Evolutionary conservation across 306 rosid genomes (phyloP), one percentile per base, ranked within the genome.

Genomic region (Prunus kanzakura): DNA sequence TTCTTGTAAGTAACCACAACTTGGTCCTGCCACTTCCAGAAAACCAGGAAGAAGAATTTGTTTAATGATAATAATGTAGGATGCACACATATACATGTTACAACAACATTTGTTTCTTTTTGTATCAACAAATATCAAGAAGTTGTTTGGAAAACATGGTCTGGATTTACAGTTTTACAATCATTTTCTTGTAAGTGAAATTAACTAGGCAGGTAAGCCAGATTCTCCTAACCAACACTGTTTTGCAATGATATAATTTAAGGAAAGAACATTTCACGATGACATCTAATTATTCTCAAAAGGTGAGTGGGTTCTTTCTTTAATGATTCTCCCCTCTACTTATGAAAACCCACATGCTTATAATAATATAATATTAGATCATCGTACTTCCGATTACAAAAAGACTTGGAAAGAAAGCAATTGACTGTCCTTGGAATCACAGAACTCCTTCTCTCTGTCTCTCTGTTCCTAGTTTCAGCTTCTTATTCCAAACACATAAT

Each of bases 351-450:
- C 79, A 78, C 80, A 78, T 81, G 83, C 61, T 76, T 71, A 65
- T 73, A 76, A 76, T 57, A 70, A 22, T 43, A 67, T 62, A 69
- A 38, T 56, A 50, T 58, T 75, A 61, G 67, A 86, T 63, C 78
- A 64, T 63, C 49, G 77, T 56, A 79, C 71, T 66, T 15, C 67
- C 47, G 25, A 19, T 45, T 22, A 73, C 43, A 19, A 68, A 52
- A 70, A 74, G n/a, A 74, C 86, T 78, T 78, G 66, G 68, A 61
- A 30, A 62, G 64, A 66, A 87, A 78, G 83, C 82, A 79, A 73
- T 20, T 45, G 69, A 65, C 77, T 51, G 41, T 57, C 58, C 64
- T 76, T 65, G 68, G 76, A 66, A 75, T 45, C 41, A 6, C 32
- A 49, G 23, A 70, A 20, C 77, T 74, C 70, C 72, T 69, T 69